phyloP scores from a whole-genome alignment of 78 protist genomes.

The Cavenderia fasciculata region DNA sequence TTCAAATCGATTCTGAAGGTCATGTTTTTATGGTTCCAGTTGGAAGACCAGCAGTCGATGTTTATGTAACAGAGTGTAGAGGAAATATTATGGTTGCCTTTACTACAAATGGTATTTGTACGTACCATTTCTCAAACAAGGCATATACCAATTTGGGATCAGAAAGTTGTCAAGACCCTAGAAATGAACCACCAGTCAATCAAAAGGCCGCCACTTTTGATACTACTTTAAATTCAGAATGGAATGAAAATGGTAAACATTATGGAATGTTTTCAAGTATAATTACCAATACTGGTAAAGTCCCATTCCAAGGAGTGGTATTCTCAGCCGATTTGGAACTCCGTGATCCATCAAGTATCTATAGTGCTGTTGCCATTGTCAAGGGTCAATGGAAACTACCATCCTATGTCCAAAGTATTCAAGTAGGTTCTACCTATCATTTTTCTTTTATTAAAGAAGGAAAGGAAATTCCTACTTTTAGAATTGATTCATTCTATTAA shows the following conservation, averaged over 20 bases:
- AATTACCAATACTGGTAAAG: neutral
- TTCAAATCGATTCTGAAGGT: neutral
- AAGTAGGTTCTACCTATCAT: neutral
- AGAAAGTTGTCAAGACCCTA: too few relatives aligned
- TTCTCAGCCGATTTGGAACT: neutral
- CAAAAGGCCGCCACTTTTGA: neutral
- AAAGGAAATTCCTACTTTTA: neutral
- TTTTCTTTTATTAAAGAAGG: neutral
- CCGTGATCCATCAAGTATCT: neutral
- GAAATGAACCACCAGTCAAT: neutral
- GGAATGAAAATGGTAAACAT: conserved; percentile 1
- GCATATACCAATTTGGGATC: neutral
- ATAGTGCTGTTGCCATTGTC: neutral
- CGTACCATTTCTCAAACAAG: neutral
- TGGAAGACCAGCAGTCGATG: neutral
- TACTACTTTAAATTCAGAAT: neutral
- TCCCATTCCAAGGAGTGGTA: neutral
- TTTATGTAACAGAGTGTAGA: neutral
- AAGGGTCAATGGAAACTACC: neutral
- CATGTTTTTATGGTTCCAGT: neutral
- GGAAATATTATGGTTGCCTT: neutral
- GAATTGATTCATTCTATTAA: neutral
- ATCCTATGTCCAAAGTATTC: neutral
- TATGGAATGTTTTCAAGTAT: neutral
- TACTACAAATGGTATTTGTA: neutral